Evolutionary conservation across 1,284 basidiomycete species (phyloP), one percentile per base, ranked within the genome.

Genomic region (Leccinum pachyderme): DNA sequence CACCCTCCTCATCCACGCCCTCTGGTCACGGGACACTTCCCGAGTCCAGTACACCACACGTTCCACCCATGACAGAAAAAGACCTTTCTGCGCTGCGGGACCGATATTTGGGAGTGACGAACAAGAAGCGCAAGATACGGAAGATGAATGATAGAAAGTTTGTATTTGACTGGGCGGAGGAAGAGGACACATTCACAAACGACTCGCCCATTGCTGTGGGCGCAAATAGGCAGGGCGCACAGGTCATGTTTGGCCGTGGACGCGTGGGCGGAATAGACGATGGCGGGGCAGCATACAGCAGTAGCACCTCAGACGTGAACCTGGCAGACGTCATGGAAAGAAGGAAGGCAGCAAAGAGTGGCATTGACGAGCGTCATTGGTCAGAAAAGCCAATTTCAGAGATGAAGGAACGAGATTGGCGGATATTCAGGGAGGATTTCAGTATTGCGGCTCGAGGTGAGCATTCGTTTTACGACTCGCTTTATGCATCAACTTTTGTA

Each of bases 381-480:
- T 89, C 89, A 2, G 93, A 98, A n/a, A 99, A 99, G 73, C 82
- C 87, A 2, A 76, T 99, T 31, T 72, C 78, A 2, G 93, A 98
- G 72, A 98, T 99, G 97, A 91, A 89, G 68, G 97, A 98, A 65
- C 82, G 96, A 54, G 96, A 99, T 71, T 99, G 96, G 96, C 85
- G 96, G 65, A 99, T 99, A 71, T 99, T 99, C 77, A 81, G 95
- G 59, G 96, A 99, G 73, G 96, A 99, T 73, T 99, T 97, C 75
- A 95, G 87, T 65, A 99, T 99, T 59, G 86, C 93, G 51, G 89
- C 94, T 4, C 77, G 95, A 71, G 94, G 91, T 87, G 49, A 45
- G 79, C 7, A 33, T 25, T 45, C 7, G 45, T 47, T 33, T 52
- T 18, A 24, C 43, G 25, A 12, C 44, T 46, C 4, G 9, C 11